These are phyloP conservation scores for Boletus tylopilopsis DNA, from an alignment of 768 basidiomycete genomes.

Conservation along the genomic window DNA sequence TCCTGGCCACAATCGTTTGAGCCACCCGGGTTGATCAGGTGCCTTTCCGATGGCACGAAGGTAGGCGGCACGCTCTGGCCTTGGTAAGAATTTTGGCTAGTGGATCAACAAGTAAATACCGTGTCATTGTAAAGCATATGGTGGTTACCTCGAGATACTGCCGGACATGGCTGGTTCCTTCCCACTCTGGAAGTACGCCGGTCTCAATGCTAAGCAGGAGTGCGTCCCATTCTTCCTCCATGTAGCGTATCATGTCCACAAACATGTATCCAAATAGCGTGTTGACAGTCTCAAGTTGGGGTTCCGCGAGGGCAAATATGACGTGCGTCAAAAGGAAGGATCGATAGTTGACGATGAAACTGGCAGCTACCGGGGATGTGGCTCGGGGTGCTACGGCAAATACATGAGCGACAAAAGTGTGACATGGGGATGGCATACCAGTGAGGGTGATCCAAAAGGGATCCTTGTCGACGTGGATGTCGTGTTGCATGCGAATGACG, in stretches of 20 bases:
- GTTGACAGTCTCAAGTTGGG: conserved; percentile 13
- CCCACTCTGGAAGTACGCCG: conserved; percentile 15
- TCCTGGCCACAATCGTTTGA: conserved; percentile 10
- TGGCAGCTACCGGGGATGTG: conserved; percentile 17
- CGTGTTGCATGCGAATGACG: conserved; percentile 19
- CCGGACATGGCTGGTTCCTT: conserved; percentile 14
- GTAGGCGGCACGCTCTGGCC: conserved; percentile 12
- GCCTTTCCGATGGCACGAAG: conserved; percentile 15
- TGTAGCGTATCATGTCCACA: conserved; percentile 18
- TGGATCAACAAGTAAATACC: neutral
- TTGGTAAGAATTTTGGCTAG: conserved; percentile 12
- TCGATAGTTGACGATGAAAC: conserved; percentile 18
- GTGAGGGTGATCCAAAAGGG: conserved; percentile 5
- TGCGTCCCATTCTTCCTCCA: conserved; percentile 21
- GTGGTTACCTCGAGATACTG: conserved; percentile 15
- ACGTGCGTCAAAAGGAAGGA: conserved; percentile 20
- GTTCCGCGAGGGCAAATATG: conserved; percentile 21
- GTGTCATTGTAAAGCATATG: no score
- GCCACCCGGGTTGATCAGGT: conserved; percentile 15
- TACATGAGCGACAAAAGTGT: neutral
- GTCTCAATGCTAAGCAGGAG: conserved; percentile 14
- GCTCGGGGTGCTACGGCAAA: conserved; percentile 6
- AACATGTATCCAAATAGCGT: conserved; percentile 16
- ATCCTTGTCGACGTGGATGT: conserved; percentile 14
- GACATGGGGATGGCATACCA: neutral